Evolutionary conservation across 2,329 filamentous ascomycete species (phyloP), one percentile per base, ranked within the genome.

Genomic region (Paramyrothecium sp.): DNA sequence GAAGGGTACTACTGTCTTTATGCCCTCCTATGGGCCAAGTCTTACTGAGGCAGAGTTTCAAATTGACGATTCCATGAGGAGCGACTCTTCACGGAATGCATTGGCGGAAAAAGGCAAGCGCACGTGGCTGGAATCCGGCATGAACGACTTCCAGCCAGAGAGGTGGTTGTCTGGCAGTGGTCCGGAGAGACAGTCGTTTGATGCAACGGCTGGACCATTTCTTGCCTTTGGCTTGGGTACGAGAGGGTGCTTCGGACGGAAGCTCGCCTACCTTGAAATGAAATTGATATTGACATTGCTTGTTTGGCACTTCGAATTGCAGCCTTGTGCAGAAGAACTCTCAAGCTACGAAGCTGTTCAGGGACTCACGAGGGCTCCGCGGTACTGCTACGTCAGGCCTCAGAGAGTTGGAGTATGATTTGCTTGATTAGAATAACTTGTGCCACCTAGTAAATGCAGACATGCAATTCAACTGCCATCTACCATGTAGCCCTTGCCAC

Each of bases 191-290:
- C 56, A 13, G 16, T 60, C 58, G 13, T 75, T 71, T 46, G 68
- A 73, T 49, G 54, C 65, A 0, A 58, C 62, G 16, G 66, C 71
- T 0, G 72, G 73, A 0, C 74, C 74, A 0, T 51, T 60, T 2
- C 61, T 75, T 7, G 56, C 69, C 0, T 78, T 78, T 58, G 71
- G 75, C 0, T 13, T 70, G 1, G 75, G 75, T 0, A 59, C 66
- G 0, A 57, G 75, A 1, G 68, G 69, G 0, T 78, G 75, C 47
- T 77, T 67, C n/a, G 75, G 75, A 0, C 67, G 64, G 47, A 63
- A 58, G 21, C 58, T 71, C 26, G 70, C 65, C 1, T 68, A 68
- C 8, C 57, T 71, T 3, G 63, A 71, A 61, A 58, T 71, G 51
- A 63, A 62, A 30, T 62, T 72, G 23, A 58, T 68, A 3, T 60